These are phyloP conservation scores for Saccharum officinarum DNA, from an alignment of 176 grass and related monocot species.

Conservation along the genomic window DNA sequence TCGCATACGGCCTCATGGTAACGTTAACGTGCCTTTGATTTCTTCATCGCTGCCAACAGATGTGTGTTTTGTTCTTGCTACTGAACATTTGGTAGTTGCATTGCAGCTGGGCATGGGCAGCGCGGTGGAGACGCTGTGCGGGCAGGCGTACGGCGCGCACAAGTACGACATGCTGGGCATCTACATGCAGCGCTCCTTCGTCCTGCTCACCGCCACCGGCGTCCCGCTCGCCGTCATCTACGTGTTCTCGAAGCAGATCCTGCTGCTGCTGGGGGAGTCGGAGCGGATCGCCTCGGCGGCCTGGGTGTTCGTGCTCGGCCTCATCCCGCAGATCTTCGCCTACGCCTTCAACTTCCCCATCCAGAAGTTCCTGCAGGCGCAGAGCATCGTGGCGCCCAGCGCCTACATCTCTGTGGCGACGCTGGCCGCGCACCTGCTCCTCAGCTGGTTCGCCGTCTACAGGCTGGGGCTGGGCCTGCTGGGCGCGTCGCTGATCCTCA, in stretches of 20 bases:
- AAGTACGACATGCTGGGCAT: conserved; percentile 75
- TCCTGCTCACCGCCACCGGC: conserved; percentile 39
- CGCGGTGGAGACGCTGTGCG: conserved; percentile 92
- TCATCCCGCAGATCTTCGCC: conserved; percentile 84
- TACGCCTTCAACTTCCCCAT: conserved; percentile 84
- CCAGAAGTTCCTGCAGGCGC: conserved; percentile 89
- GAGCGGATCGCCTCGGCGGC: conserved; percentile 64
- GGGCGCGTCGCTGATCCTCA: conserved; percentile 67
- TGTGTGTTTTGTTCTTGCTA: no score
- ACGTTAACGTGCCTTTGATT: no score
- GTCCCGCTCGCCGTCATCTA: neutral
- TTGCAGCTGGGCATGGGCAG: conserved; percentile 86
- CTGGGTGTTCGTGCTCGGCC: conserved; percentile 59
- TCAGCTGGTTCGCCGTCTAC: conserved; percentile 54
- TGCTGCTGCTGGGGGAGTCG: conserved; percentile 54
- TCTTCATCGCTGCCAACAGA: no score
- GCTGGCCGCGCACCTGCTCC: conserved; percentile 36
- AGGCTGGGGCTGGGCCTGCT: conserved; percentile 46
- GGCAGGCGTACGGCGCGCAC: conserved; percentile 75
- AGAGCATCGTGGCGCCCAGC: conserved; percentile 90
- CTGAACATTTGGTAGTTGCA: no score
- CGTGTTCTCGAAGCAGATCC: conserved; percentile 28
- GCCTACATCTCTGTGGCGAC: conserved; percentile 60
- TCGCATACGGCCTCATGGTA: conserved; percentile 76
- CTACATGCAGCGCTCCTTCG: conserved; percentile 76